Evolutionary conservation across 148 eudicot genomes (phyloP).

Genomic region (Rhododendron simsii): DNA sequence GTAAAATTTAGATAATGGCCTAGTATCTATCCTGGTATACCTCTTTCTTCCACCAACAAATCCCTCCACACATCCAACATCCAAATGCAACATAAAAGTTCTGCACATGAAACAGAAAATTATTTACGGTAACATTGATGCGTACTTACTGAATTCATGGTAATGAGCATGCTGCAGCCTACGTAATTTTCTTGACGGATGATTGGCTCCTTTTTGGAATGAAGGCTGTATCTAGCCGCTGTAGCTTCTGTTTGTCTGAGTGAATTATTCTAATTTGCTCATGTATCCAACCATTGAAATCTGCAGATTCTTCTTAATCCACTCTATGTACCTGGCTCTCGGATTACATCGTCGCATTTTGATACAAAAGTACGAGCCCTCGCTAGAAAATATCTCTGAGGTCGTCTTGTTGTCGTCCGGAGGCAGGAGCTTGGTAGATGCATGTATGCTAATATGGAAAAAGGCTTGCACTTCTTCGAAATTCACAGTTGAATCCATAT

Average conservation of each 20-base stretch:
- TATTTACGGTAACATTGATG: background rate
- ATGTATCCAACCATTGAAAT: conserved; percentile 5
- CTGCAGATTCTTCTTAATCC: conserved; percentile 91
- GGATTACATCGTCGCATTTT: conserved; percentile 83
- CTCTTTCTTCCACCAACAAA: background rate
- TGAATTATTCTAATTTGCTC: background rate
- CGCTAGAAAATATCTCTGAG: conserved; percentile 81
- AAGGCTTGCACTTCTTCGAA: background rate
- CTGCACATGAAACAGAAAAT: background rate
- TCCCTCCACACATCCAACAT: background rate
- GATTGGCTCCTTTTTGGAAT: background rate
- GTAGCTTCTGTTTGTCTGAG: background rate
- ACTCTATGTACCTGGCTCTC: conserved; percentile 82
- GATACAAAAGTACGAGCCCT: conserved; percentile 94
- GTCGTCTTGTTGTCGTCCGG: conserved; percentile 1
- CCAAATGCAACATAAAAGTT: background rate
- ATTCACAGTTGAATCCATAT: background rate
- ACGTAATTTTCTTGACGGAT: background rate
- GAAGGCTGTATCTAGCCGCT: background rate
- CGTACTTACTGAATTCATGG: background rate
- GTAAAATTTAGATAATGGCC: background rate
- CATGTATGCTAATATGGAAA: background rate
- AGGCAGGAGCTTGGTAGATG: background rate
- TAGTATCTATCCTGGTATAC: background rate
- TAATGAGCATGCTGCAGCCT: background rate